Base-by-base conservation (phyloP, 805 yeast genomes). In the Ogataea siamensis region DNA sequence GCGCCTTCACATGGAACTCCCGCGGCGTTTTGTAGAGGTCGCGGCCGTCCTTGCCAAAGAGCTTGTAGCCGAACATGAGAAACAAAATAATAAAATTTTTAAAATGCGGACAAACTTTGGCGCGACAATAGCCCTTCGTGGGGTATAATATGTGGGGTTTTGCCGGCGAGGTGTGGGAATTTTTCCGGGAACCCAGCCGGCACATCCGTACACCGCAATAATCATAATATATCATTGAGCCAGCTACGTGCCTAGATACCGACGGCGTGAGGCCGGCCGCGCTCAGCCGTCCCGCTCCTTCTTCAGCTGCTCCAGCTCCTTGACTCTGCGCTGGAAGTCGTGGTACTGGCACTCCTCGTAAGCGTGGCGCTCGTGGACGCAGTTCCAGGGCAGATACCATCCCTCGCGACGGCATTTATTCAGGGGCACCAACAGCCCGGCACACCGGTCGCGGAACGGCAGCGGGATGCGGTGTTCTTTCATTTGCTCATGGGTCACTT, bases 261-360 rank as follows among this genome's bases (percentile, higher is more conserved):
- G n/a, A n/a, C n/a, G n/a, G n/a, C n/a, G n/a, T n/a, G n/a, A n/a
- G n/a, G n/a, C n/a, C n/a, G n/a, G n/a, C n/a, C 18, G 4, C 16
- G 12, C 31, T 28, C 31, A 28, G 12, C 19, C 54, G 59, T 43
- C 66, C 51, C 40, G 29, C 11, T 54, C 49, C 32, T 57, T 73
- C 58, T 78, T 80, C 50, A 71, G 64, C 42, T 70, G 71, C 54
- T 77, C 74, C 60, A 83, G 68, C 64, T 83, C 89, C 57, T 78
- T 70, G 42, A 83, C 85, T 64, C 95, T 76, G 67, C 93, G 76
- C 59, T 79, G 73, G 67, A 82, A 85, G 58, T 87, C 95, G 61
- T 80, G 62, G 60, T 83, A 83, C 63, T 86, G 84, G 62, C 95
- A 86, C 58, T 83, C 83, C 62, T 86, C 95, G 71, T 88, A 87